phyloP scores from a whole-genome alignment of 1,284 basidiomycete genomes.

The Cutaneotrichosporon sp. region DNA sequence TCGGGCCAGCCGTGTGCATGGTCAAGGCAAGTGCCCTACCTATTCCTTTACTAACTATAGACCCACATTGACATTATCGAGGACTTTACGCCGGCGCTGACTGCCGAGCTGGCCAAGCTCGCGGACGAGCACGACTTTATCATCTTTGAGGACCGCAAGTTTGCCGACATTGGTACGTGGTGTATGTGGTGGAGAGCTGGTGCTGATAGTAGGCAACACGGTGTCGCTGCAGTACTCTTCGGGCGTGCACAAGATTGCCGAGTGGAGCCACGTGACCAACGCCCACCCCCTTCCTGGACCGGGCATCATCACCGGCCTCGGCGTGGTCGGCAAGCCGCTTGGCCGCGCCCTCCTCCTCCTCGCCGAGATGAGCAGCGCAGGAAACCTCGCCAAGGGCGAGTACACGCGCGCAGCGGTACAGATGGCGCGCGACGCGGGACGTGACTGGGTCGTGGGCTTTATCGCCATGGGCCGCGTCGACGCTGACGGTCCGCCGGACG shows the following conservation, averaged over 20 bases:
- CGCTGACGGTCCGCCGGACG: constrained; percentile 50
- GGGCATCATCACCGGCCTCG: constrained; percentile 81
- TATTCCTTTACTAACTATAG: constrained; percentile 49
- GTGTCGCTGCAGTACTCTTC: constrained; percentile 90
- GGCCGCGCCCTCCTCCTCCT: constrained; percentile 83
- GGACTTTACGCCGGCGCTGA: constrained; percentile 75
- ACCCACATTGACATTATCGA: constrained; percentile 96
- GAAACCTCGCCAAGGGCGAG: constrained; percentile 72
- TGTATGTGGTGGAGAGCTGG: background rate
- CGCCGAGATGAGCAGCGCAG: constrained; percentile 93
- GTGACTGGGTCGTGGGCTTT: constrained; percentile 90
- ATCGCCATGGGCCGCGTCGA: constrained; percentile 85
- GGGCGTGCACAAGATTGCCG: constrained; percentile 88
- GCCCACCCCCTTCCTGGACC: constrained; percentile 94
- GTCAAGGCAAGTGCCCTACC: constrained; percentile 69
- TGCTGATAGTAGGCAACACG: constrained; percentile 70
- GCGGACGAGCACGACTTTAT: constrained; percentile 83
- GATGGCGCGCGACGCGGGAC: constrained; percentile 68
- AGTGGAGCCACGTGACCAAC: constrained; percentile 96
- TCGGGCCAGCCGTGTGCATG: constrained; percentile 84
- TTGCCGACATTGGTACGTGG: constrained; percentile 88
- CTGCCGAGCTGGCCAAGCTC: constrained; percentile 65
- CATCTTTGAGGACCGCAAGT: constrained; percentile 98
- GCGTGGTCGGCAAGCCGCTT: constrained; percentile 75
- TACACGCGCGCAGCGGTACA: constrained; percentile 83